Base-by-base conservation (phyloP, 2,329 filamentous ascomycete genomes). In the Talaromyces rugulosus region DNA sequence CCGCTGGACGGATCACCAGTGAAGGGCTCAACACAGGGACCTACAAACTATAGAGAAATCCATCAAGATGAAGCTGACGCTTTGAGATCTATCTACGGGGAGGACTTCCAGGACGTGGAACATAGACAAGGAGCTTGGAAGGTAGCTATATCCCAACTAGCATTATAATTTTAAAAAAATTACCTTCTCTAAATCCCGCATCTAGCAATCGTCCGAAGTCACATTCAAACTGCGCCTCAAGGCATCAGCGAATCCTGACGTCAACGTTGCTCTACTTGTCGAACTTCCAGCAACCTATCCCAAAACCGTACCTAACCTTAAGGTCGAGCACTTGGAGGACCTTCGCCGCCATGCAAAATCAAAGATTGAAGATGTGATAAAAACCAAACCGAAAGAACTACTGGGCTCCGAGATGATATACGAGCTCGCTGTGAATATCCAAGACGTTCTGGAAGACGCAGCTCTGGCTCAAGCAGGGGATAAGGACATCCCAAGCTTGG, bases 281-380 rank as follows among this genome's bases (percentile, higher is more conserved):
- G 88, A 90, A 61, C 81, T 98, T 66, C 95, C 92, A 8, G 90
- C 92, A 6, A 96, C 93, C 0, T 98, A 98, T 73, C 95, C 94
- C 4, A 96, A 91, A 72, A 90, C 92, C 1, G 80, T 87, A 1
- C 93, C 93, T 1, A 79, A 91, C 11, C 77, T 96, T 14, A 86
- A 83, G 4, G 72, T 96, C 52, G 88, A 90, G 66, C 82, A 87
- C 60, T 78, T 87, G 50, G 80, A 82, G 30, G 82, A 84, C 52
- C 80, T 96, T 60, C 87, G 87, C 51, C 88, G 89, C 68, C 87
- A 85, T 59, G 91, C 89, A 1, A 82, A 85, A 62, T 89, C 87
- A 71, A 89, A 89, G 69, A 83, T 96, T 16, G 82, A 88, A 70
- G 82, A 86, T 60, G 82, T 96, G 34, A 80, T 93, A 9, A 84